Percentiles rank a stretch among this genome's conserved stretches.
Conservation (phyloP, 2,329 filamentous ascomycete genomes). For the Colletotrichum chrysophilum region DNA sequence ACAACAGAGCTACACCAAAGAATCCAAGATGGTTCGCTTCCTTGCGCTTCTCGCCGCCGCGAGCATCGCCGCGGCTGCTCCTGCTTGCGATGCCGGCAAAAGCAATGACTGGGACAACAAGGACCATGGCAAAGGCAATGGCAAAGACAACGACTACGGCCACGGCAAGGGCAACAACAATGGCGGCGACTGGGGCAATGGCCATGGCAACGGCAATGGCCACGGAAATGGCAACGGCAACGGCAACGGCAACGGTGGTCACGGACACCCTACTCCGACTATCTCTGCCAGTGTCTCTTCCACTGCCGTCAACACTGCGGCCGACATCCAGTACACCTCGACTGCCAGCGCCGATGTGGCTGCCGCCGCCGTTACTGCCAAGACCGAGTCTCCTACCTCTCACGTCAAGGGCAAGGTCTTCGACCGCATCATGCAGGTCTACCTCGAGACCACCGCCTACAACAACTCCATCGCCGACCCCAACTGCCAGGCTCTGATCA, state of each 20-base stretch:
- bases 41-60: neutral
- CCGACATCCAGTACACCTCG: conserved; percentile 47
- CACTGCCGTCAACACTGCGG: neutral
- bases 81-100: neutral
- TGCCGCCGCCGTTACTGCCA: conserved; percentile 63
- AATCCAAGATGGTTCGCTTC: neutral
- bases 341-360: conserved; percentile 56
- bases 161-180: neutral
- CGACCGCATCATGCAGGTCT: conserved; percentile 75
- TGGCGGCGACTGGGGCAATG: neutral
- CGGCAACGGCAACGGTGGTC: neutral
- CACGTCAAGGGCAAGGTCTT: conserved; percentile 74
- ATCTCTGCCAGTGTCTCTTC: neutral
- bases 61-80: neutral
- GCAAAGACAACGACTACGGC: neutral
- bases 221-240: neutral
- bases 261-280: neutral
- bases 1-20: neutral
- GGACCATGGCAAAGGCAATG: neutral
- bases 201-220: neutral
- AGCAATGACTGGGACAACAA: neutral
- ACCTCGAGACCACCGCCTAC: conserved; percentile 79
- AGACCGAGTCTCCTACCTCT: conserved; percentile 64
- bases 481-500: conserved; percentile 31
- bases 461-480: conserved; percentile 66